A percentile compares a stretch with the other conserved stretches of the same genome.
Evolutionary conservation across 495 filamentous ascomycete species (phyloP).

Genomic region (Hamigera avellanea): DNA sequence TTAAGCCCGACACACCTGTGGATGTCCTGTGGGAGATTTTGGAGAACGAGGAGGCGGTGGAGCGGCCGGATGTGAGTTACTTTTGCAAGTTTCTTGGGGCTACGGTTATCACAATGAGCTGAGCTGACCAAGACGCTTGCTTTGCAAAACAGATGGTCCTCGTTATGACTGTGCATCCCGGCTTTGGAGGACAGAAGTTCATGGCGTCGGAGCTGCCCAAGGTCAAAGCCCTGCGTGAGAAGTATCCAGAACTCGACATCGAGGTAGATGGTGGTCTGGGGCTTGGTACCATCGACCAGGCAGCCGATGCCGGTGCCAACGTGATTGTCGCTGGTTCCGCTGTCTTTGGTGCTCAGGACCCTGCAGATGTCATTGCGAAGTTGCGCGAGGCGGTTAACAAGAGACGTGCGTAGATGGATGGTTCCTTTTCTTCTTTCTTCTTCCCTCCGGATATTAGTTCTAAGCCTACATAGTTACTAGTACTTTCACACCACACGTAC

Average conservation of each 20-base stretch:
- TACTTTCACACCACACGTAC: too few relatives aligned
- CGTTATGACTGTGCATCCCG: slow-evolving; percentile 96
- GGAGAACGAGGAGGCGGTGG: slow-evolving; percentile 54
- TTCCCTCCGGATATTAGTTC: too few relatives aligned
- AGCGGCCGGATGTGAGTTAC: slow-evolving; percentile 76
- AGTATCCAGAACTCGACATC: slow-evolving; percentile 87
- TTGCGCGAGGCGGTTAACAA: slow-evolving; percentile 70
- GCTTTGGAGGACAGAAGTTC: slow-evolving; percentile 97
- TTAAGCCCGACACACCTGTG: slow-evolving; percentile 85
- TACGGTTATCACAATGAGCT: too few relatives aligned
- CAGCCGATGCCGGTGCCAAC: slow-evolving; percentile 91
- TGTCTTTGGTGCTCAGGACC: slow-evolving; percentile 85
- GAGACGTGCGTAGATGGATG: slow-evolving; percentile 19
- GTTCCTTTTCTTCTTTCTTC: too few relatives aligned
- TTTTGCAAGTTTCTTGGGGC: not conserved
- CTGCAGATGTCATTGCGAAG: slow-evolving; percentile 68
- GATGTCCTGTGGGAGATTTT: slow-evolving; percentile 87
- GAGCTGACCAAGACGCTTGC: not conserved
- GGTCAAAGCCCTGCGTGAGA: slow-evolving; percentile 67
- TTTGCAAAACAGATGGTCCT: slow-evolving; percentile 70
- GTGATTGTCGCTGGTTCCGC: slow-evolving; percentile 98
- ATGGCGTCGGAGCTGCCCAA: slow-evolving; percentile 93
- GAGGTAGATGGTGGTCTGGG: slow-evolving; percentile 93
- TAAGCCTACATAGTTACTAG: too few relatives aligned
- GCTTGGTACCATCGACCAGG: slow-evolving; percentile 80